Base-by-base conservation (phyloP, 306 rosid species). In the Calophaca sinica region DNA sequence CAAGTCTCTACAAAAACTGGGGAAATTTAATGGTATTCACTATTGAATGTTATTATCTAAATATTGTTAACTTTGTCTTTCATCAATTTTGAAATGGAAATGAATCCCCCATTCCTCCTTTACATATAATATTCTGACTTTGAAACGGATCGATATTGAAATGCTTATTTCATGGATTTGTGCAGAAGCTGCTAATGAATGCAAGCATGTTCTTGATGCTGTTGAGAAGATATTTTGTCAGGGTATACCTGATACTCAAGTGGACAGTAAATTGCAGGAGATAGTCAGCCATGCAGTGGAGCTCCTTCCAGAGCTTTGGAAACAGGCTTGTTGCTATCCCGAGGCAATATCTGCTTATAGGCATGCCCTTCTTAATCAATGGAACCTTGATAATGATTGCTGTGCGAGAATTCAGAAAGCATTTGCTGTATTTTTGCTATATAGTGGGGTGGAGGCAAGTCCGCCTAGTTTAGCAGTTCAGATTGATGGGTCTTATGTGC, bases 261-360 rank as follows among this genome's bases (percentile, higher is more conserved):
- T 87, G 72, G 99, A 94, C 68, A 73, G 51, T 68, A 94, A 76
- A 76, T 81, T 92, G 89, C 99, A 92, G 78, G 99, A 92, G 66
- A 89, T 86, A 63, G 88, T 92, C 20, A 86, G 89, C 72, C 87
- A 82, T 64, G 90, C 94, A 57, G 97, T 89, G 35, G 99, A 92
- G 90, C 92, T 94, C 60, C 92, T 92, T 86, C 99, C 99, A 4
- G 97, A 90, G 82, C 96, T 94, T 46, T 92, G 89, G 91, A 92
- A 90, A 81, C 91, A 87, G 73, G 89, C 89, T 1, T 87, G 96
- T 65, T 65, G 80, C 81, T 76, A 75, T 72, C 72, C 78, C 6
- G 97, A 94, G 78, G 89, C 97, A 55, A 80, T 92, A 50, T 48
- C 90, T 66, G 89, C 96, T 64, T 94, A 92, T 73, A 85, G 99